Evolutionary conservation across 768 basidiomycete species (phyloP), one percentile per base, ranked within the genome.

Genomic region (Pleurotus sapidus): DNA sequence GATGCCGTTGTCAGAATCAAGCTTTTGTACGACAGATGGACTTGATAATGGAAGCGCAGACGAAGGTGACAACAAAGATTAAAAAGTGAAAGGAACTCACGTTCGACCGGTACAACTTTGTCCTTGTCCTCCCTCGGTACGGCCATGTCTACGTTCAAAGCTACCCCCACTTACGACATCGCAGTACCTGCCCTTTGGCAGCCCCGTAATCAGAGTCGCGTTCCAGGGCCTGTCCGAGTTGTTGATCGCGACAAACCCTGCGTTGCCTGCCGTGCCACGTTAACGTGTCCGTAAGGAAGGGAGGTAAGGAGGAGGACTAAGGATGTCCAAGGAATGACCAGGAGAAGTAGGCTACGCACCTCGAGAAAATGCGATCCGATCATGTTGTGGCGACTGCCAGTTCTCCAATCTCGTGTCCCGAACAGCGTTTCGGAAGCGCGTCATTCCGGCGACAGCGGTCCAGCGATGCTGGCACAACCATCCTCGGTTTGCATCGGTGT

Each of bases 381-480:
- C 65, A 14, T 69, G 3, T 15, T 40, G 17, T 4, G 51, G 51
- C 4, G 77, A 67, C 2, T 72, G 67, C 76, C 77, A 81, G 58
- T 77, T 65, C 3, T 60, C 68, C 9, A 82, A n/a, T 3, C 14
- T 9, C 42, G 42, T 20, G 9, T n/a, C 14, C 5, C 84, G 84
- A 11, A 86, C 86, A 30, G 73, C 72, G 61, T 86, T 84, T 34
- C 79, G 74, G 73, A 87, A 87, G 1, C 82, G 83, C n/a, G 77
- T 77, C 84, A 87, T 86, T 3, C 85, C 85, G 2, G 74, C 69
- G 43, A 87, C 71, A 4, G 84, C 77, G 4, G 74, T 64, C 72
- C 76, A 84, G 4, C 86, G 81, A 61, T 88, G 86, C 62, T 88
- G 85, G 64, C 85, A 87, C 39, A 83, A 70, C 84, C 84, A 87